Evolutionary conservation across 495 filamentous ascomycete genomes (phyloP).

Genomic region (Symbiotaphrina buchneri): DNA sequence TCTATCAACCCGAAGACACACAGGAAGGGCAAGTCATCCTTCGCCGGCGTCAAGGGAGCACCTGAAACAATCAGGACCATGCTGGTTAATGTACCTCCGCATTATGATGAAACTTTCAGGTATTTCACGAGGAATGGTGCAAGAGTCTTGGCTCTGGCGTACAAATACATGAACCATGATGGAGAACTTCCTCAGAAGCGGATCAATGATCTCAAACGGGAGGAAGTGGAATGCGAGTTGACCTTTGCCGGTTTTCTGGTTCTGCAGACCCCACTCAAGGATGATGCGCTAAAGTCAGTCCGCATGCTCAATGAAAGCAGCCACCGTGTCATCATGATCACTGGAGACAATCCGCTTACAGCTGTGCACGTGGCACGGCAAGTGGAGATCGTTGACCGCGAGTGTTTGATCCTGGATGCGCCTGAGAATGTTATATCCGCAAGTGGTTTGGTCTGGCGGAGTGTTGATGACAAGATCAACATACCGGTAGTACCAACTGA

Average conservation of each 20-base stretch:
- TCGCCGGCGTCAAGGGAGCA: slow-evolving; percentile 89
- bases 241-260: slow-evolving; percentile 91
- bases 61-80: slow-evolving; percentile 91
- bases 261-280: slow-evolving; percentile 86
- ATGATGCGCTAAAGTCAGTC: slow-evolving; percentile 81
- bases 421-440: slow-evolving; percentile 77
- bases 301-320: slow-evolving; percentile 97
- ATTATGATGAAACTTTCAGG: slow-evolving; percentile 97
- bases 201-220: slow-evolving; percentile 82
- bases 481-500: slow-evolving; percentile 74
- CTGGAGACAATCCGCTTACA: slow-evolving; percentile 92
- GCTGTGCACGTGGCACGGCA: slow-evolving; percentile 88
- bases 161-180: slow-evolving; percentile 69
- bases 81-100: slow-evolving; percentile 56
- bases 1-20: slow-evolving; percentile 40
- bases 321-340: slow-evolving; percentile 98
- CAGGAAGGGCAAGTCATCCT: slow-evolving; percentile 56
- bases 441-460: slow-evolving; percentile 76
- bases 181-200: slow-evolving; percentile 56
- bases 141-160: slow-evolving; percentile 79
- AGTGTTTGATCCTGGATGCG: slow-evolving; percentile 83
- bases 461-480: slow-evolving; percentile 72
- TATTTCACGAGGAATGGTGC: slow-evolving; percentile 90
- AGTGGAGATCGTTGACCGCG: slow-evolving; percentile 94
- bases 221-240: slow-evolving; percentile 71